A percentile compares a stretch with the other conserved stretches of the same genome.
phyloP scores from a whole-genome alignment of 805 yeast genomes.

The Yamadazyma nakazawae region DNA sequence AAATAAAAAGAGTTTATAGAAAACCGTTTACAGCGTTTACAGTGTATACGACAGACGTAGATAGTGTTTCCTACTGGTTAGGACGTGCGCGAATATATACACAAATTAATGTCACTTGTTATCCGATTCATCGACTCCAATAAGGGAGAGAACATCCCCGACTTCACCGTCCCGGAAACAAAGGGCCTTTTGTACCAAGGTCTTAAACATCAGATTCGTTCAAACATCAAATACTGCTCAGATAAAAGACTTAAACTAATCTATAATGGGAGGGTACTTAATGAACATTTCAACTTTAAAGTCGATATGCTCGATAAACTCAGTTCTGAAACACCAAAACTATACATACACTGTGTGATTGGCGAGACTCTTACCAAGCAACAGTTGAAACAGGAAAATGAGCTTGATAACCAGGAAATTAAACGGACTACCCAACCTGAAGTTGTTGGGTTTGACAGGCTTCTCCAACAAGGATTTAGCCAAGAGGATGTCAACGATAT shows the following conservation, averaged over 20 bases:
- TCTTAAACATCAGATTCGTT: slow-evolving; percentile 24
- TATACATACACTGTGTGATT: slow-evolving; percentile 77
- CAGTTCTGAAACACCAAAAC: slow-evolving; percentile 18
- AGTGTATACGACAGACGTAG: background rate
- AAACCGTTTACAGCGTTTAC: too few species aligned
- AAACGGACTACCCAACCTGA: slow-evolving; percentile 61
- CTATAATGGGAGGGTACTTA: slow-evolving; percentile 64
- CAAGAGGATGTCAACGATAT: slow-evolving; percentile 71
- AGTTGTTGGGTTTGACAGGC: slow-evolving; percentile 79
- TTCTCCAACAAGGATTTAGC: slow-evolving; percentile 79
- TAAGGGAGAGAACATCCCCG: slow-evolving; percentile 9
- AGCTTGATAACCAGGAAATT: slow-evolving; percentile 46
- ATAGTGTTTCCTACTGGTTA: background rate
- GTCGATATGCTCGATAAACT: slow-evolving; percentile 30
- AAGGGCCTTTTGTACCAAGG: background rate
- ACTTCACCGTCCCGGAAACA: slow-evolving; percentile 3
- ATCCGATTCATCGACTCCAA: slow-evolving; percentile 15
- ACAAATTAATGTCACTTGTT: background rate
- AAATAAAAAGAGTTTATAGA: too few species aligned
- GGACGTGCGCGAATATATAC: background rate
- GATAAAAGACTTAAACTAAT: slow-evolving; percentile 60
- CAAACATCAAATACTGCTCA: slow-evolving; percentile 19
- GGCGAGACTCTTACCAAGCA: slow-evolving; percentile 59
- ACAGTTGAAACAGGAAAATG: slow-evolving; percentile 59
- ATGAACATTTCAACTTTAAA: slow-evolving; percentile 52